Evolutionary conservation across 441 rosid species (phyloP).

Genomic region (Erodium texanum): DNA sequence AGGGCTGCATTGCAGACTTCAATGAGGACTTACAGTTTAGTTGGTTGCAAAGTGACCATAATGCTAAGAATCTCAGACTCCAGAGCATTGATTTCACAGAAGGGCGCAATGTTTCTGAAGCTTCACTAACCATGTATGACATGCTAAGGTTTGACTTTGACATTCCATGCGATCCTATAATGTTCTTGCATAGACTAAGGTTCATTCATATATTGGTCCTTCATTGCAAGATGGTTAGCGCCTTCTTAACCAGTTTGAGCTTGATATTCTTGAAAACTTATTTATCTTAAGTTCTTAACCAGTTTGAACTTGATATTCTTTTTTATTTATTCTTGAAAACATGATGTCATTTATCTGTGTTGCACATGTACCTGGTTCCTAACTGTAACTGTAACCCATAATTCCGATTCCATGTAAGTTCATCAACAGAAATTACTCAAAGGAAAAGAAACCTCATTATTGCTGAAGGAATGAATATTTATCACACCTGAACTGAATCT

Average conservation of each 20-base stretch:
- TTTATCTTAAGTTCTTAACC: constrained; percentile 17
- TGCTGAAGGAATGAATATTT: background rate
- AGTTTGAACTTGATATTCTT: constrained; percentile 18
- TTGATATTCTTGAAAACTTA: constrained; percentile 9
- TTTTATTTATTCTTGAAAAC: background rate
- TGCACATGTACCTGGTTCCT: too few species aligned
- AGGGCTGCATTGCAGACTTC: constrained; percentile 28
- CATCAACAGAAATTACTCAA: too few species aligned
- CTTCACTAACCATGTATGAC: constrained; percentile 40
- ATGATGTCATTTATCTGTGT: background rate
- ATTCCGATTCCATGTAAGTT: background rate
- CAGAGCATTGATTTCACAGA: constrained; percentile 41
- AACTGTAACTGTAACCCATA: background rate
- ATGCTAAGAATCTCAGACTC: constrained; percentile 21
- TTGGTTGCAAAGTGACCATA: too few species aligned
- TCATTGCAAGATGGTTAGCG: constrained; percentile 9
- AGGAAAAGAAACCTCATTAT: background rate
- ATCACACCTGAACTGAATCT: background rate
- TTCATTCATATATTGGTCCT: too few species aligned
- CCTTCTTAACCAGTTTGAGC: constrained; percentile 19
- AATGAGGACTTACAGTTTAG: constrained; percentile 27
- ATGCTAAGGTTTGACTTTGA: constrained; percentile 52
- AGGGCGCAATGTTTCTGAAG: constrained; percentile 36
- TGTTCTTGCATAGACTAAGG: constrained; percentile 33
- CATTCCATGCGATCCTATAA: constrained; percentile 47